A percentile compares a stretch with the other conserved stretches of the same genome.
Conservation (phyloP, 805 yeast species). For the Candida quercuum region DNA sequence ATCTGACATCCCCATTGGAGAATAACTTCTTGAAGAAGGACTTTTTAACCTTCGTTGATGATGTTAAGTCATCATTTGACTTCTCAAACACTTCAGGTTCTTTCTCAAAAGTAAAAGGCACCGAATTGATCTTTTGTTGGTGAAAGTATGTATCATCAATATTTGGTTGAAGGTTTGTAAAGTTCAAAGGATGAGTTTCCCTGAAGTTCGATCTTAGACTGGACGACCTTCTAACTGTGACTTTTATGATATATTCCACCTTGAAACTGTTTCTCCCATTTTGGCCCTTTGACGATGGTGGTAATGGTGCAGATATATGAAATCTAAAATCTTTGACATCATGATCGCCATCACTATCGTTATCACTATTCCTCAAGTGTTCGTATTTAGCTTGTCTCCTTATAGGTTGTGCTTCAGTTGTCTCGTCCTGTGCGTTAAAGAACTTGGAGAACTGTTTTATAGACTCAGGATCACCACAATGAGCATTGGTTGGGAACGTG, state of each 20-base stretch:
- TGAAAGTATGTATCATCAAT: conserved; percentile 28
- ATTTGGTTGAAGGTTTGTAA: conserved; percentile 30
- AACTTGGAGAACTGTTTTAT: conserved; percentile 12
- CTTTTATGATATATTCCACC: conserved; percentile 47
- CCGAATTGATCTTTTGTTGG: too few species aligned
- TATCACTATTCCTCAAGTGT: too few species aligned
- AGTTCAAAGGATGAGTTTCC: conserved; percentile 38
- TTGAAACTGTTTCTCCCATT: background rate
- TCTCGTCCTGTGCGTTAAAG: conserved; percentile 8
- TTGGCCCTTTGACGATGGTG: conserved; percentile 4
- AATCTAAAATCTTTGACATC: too few species aligned
- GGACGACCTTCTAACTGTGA: conserved; percentile 50
- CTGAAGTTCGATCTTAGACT: conserved; percentile 43
- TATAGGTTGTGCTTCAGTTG: too few species aligned
- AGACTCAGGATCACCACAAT: conserved; percentile 17
- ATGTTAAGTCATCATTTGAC: too few species aligned
- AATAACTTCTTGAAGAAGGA: background rate
- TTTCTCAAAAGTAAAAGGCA: too few species aligned
- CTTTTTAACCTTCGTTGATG: too few species aligned
- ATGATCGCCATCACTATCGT: too few species aligned
- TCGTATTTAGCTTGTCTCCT: background rate
- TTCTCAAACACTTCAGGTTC: too few species aligned
- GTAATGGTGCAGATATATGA: too few species aligned
- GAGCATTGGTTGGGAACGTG: conserved; percentile 25
- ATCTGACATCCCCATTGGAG: background rate